Evolutionary conservation across 306 rosid genomes (phyloP), one percentile per base, ranked within the genome.

Genomic region (Aeschynomene evenia): DNA sequence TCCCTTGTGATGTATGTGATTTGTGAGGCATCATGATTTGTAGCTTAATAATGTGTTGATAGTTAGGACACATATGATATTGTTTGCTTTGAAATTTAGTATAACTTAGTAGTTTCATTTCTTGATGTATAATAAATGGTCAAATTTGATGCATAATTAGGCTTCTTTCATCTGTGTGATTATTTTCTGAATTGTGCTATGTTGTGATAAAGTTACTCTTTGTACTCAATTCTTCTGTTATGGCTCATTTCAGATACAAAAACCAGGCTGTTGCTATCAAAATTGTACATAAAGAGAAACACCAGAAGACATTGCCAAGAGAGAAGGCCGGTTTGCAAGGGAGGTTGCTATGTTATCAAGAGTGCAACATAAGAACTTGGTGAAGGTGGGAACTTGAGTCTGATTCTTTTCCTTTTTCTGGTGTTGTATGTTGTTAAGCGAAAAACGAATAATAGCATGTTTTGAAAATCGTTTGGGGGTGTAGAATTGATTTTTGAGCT

Each of bases 361-460:
- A 86, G 96, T 93, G 67, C 98, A 90, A 63, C 98, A 90, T 52
- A 93, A 93, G 73, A 93, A 90, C 79, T 87, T 93, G 76, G 94
- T 90, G 65, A 90, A 93, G 96, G 97, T 90, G 75, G 49, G 88
- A 31, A 23, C 69, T 83, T 63, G 68, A n/a, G 71, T 52, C 52
- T 60, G 12, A 61, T 71, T 69, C 46, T 72, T 68, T 29, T 45
- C n/a, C 24, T 28, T 77, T 69, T 22, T 49, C 23, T 71, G 16
- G 16, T 20, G 19, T 24, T 62, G 55, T 39, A n/a, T 43, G 15
- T 53, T 45, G 49, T 63, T 79, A 58, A 66, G 74, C 45, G 58
- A 49, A 67, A 52, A n/a, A n/a, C n/a, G n/a, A n/a, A n/a, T n/a
- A n/a, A n/a, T n/a, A n/a, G n/a, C n/a, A n/a, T n/a, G n/a, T n/a